These are phyloP conservation scores for Corymbia calophylla DNA, from an alignment of 441 rosid species.

Conservation along the genomic window DNA sequence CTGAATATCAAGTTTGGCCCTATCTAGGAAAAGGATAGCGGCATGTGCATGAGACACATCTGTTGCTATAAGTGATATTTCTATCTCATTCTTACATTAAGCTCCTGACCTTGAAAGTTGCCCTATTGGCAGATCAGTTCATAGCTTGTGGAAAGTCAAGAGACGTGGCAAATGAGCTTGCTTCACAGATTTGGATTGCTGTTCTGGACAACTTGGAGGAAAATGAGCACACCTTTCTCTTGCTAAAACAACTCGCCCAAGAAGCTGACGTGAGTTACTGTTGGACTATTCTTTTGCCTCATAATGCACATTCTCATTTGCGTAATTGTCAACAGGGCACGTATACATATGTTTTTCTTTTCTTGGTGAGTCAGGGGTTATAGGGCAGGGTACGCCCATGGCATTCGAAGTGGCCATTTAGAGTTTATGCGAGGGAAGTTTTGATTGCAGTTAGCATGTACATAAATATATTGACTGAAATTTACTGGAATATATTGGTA, in stretches of 20 bases:
- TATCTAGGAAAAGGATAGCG: background rate
- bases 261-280: conserved; percentile 61
- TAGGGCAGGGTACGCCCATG: background rate
- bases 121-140: conserved; percentile 60
- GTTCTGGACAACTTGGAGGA: conserved; percentile 80
- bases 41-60: background rate
- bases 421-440: background rate
- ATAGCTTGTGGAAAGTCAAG: conserved; percentile 68
- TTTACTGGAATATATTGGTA: background rate
- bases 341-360: background rate
- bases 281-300: background rate
- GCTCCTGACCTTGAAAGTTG: background rate
- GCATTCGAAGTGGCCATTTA: background rate
- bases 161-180: conserved; percentile 65
- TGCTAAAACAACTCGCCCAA: conserved; percentile 66
- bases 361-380: background rate
- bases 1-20: background rate
- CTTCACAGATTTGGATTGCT: conserved; percentile 70
- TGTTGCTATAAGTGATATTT: background rate
- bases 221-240: conserved; percentile 50
- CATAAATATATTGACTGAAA: background rate
- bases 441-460: background rate
- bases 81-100: background rate
- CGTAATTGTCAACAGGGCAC: background rate
- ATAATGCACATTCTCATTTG: background rate